A percentile compares a stretch with the other conserved stretches of the same genome.
phyloP scores from a whole-genome alignment of 2,329 filamentous ascomycete species.

The Hypoxylon sp. region DNA sequence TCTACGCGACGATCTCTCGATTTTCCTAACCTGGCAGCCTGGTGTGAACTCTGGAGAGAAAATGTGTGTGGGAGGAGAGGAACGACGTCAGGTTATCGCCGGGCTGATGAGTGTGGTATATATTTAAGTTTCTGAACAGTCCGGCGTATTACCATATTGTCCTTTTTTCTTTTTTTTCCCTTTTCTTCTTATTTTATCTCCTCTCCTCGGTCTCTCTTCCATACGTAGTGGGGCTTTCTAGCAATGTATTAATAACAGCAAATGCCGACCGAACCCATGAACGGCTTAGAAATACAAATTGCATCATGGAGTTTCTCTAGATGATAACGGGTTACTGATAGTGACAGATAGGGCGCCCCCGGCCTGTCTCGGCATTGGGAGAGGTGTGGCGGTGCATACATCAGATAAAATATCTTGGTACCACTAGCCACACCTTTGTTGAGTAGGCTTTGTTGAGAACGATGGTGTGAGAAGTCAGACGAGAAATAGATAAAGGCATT shows the following conservation, averaged over 20 bases:
- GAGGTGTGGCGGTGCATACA: conserved; percentile 11
- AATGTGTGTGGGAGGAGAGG: conserved; percentile 13
- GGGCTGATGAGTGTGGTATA: conserved; percentile 21
- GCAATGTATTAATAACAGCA: conserved; percentile 28
- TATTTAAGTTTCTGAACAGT: conserved; percentile 2
- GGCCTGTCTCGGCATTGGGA: conserved; percentile 37
- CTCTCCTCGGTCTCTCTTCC: conserved; percentile 20
- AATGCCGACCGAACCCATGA: conserved; percentile 37
- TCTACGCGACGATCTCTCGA: conserved; percentile 17
- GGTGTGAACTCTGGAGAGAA: conserved; percentile 4
- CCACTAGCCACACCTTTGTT: conserved; percentile 9
- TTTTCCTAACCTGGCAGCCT: conserved; percentile 24
- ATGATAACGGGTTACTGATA: background rate
- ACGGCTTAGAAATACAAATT: conserved; percentile 47
- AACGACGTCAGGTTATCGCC: conserved; percentile 3
- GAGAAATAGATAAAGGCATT: too few species aligned
- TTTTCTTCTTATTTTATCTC: conserved; percentile 4
- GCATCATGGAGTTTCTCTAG: conserved; percentile 17
- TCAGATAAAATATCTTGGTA: background rate
- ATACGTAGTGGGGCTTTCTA: conserved; percentile 29
- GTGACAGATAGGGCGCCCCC: conserved; percentile 11
- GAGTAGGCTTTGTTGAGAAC: too few species aligned
- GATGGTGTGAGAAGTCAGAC: too few species aligned
- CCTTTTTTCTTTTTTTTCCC: conserved; percentile 11
- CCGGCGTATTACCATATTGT: conserved; percentile 16